phyloP scores from a whole-genome alignment of 148 eudicot species.

The Pouteria glomerata region DNA sequence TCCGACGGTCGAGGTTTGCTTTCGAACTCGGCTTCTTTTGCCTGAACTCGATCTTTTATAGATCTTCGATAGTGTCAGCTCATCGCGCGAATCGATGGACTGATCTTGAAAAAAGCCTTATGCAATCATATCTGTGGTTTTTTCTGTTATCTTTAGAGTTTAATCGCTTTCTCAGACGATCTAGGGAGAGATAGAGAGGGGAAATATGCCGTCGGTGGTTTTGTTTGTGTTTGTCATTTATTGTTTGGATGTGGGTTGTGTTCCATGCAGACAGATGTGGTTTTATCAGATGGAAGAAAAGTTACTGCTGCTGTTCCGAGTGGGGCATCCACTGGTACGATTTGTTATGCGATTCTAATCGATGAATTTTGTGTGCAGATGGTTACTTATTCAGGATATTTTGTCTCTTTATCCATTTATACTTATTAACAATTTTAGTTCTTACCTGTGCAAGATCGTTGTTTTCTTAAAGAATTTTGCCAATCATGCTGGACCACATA shows the following conservation, averaged over 20 bases:
- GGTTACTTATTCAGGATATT: background rate
- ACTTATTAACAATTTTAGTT: background rate
- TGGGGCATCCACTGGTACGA: constrained; percentile 97
- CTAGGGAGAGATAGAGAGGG: background rate
- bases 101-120: background rate
- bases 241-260: constrained; percentile 6
- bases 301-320: constrained; percentile 98
- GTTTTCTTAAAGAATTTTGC: background rate
- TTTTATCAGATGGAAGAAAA: constrained; percentile 46
- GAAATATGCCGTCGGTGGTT: background rate
- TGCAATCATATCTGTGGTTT: background rate
- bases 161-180: background rate
- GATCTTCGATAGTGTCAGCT: background rate
- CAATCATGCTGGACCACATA: background rate
- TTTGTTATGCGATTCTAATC: background rate
- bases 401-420: background rate
- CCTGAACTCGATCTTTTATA: background rate
- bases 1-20: constrained; percentile 85
- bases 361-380: background rate
- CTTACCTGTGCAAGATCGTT: background rate
- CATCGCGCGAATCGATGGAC: background rate
- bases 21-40: background rate
- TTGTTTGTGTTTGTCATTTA: background rate
- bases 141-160: background rate
- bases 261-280: constrained; percentile 60